Conservation (phyloP, 495 filamentous ascomycete species). For the Tuber melanosporum region DNA sequence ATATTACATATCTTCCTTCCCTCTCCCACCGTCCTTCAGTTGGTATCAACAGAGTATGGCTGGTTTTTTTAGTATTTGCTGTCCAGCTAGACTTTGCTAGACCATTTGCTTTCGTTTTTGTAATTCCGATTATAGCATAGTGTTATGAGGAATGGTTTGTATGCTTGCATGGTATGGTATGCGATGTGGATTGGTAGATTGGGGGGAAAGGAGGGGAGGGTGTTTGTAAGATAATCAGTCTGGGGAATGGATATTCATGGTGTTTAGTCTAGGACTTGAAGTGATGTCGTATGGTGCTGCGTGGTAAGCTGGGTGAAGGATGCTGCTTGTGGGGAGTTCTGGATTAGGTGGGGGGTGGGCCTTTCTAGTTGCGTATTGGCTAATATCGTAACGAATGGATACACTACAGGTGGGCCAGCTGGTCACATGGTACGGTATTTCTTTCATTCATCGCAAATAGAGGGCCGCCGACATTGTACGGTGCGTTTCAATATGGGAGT, state of each 20-base stretch:
- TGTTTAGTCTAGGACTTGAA: not conserved
- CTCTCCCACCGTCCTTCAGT: not conserved
- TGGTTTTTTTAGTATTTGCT: not conserved
- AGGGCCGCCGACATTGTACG: too few species aligned
- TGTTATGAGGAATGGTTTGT: conserved; percentile 1
- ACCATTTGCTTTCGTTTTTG: not conserved
- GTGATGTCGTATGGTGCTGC: not conserved
- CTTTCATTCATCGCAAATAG: not conserved
- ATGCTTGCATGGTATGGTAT: not conserved
- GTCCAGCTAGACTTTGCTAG: not conserved
- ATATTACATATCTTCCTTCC: not conserved
- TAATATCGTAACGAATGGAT: not conserved
- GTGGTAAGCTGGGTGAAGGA: not conserved
- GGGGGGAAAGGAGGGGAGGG: not conserved
- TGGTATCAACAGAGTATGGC: not conserved
- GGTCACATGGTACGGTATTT: too few species aligned
- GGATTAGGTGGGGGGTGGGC: too few species aligned
- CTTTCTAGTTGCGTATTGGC: not conserved
- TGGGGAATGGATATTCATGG: not conserved
- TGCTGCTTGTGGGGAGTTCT: too few species aligned
- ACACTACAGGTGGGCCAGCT: too few species aligned
- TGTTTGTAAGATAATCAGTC: not conserved
- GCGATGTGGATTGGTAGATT: not conserved
- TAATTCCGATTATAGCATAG: conserved; percentile 1
- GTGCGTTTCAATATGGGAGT: too few species aligned